Conservation (phyloP, 2,329 filamentous ascomycete genomes). For the Fusarium sp. region DNA sequence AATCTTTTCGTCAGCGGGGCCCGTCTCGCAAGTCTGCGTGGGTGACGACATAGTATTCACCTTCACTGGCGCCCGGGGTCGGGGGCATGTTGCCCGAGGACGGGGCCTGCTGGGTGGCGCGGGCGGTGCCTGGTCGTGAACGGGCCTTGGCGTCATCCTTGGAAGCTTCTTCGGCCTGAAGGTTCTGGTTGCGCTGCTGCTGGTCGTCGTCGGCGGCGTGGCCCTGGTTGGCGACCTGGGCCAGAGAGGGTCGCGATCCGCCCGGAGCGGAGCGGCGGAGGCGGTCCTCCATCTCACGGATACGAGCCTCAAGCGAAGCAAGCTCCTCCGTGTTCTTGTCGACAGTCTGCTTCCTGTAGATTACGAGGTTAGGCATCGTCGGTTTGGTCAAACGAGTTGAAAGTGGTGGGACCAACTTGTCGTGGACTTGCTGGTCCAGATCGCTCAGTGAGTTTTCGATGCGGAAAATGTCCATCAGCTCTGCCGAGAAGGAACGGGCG, state of each 20-base stretch:
- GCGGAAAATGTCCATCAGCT: conserved; percentile 90
- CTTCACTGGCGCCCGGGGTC: conserved; percentile 72
- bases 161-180: conserved; percentile 32
- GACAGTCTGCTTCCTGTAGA: conserved; percentile 80
- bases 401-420: conserved; percentile 73
- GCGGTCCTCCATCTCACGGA: conserved; percentile 87
- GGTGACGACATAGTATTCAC: conserved; percentile 64
- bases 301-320: conserved; percentile 83
- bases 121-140: conserved; percentile 67
- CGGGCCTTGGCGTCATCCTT: conserved; percentile 53
- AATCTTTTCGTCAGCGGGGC: conserved; percentile 47
- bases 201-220: conserved; percentile 21
- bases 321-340: conserved; percentile 81
- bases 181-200: conserved; percentile 31
- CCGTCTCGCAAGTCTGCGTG: conserved; percentile 46
- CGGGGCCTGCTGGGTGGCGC: conserved; percentile 63
- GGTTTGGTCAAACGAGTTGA: neutral
- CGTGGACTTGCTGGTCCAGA: conserved; percentile 79
- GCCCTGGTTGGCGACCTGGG: conserved; percentile 21
- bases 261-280: conserved; percentile 60
- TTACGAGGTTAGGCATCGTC: conserved; percentile 26
- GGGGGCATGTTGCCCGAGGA: conserved; percentile 69
- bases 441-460: conserved; percentile 83
- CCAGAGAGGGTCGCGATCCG: conserved; percentile 34
- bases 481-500: conserved; percentile 86